These are phyloP conservation scores for Phyllosticta ampelicida DNA, from an alignment of 2,329 filamentous ascomycete genomes.

Conservation along the genomic window DNA sequence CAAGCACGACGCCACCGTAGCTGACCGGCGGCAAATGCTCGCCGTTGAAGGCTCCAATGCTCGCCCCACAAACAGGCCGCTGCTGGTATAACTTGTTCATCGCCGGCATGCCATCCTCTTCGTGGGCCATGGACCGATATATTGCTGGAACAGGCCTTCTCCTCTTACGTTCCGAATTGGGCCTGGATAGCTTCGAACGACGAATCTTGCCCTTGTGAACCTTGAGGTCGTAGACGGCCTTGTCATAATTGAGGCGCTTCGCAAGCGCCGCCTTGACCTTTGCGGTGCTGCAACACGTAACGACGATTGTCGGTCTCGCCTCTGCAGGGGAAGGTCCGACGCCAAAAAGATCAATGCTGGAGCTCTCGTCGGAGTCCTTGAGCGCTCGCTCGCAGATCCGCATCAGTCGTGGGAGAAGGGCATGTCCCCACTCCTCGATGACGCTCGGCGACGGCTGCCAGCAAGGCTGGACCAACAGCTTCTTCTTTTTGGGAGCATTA, in stretches of 20 bases:
- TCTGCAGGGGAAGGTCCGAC: constrained; percentile 58
- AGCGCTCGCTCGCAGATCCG: constrained; percentile 60
- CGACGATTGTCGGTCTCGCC: constrained; percentile 61
- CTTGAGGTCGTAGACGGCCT: constrained; percentile 53
- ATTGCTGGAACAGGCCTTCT: constrained; percentile 19
- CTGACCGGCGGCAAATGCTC: constrained; percentile 84
- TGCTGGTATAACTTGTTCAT: constrained; percentile 69
- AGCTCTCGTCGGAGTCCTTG: constrained; percentile 61
- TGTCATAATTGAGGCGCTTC: constrained; percentile 60
- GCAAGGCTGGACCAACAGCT: constrained; percentile 31
- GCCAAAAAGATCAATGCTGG: constrained; percentile 66
- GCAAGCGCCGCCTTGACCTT: constrained; percentile 63
- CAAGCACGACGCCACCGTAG: constrained; percentile 74
- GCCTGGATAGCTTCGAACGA: constrained; percentile 42
- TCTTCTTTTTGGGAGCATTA: constrained; percentile 14
- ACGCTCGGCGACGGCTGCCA: constrained; percentile 48
- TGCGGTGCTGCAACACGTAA: constrained; percentile 64
- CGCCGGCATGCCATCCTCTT: constrained; percentile 30
- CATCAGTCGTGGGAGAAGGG: constrained; percentile 63
- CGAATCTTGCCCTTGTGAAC: constrained; percentile 60
- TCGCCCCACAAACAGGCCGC: constrained; percentile 72
- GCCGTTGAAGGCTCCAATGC: constrained; percentile 82
- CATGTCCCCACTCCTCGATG: constrained; percentile 60
- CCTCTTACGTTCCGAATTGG: constrained; percentile 16
- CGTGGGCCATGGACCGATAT: constrained; percentile 31